These are phyloP conservation scores for Didymella pinodella DNA, from an alignment of 2,329 filamentous ascomycete genomes.

Conservation along the genomic window DNA sequence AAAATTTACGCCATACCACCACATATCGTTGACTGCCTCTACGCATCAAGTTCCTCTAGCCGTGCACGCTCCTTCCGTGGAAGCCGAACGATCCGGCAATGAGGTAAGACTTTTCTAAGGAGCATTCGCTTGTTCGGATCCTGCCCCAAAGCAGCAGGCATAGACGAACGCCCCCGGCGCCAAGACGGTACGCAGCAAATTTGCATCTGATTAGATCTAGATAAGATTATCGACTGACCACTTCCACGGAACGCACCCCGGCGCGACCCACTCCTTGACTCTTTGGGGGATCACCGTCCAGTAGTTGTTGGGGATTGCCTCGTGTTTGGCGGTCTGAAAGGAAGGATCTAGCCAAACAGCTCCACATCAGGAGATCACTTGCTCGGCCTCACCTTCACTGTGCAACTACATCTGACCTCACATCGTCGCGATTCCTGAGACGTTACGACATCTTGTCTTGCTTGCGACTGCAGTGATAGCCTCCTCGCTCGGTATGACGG, in stretches of 20 bases:
- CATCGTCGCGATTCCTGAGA: background rate
- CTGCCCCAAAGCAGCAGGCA: constrained; percentile 6
- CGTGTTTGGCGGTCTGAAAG: constrained; percentile 6
- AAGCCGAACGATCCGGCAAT: constrained; percentile 5
- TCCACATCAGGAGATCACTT: constrained; percentile 10
- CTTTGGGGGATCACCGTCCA: constrained; percentile 10
- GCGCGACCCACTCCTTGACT: constrained; percentile 8
- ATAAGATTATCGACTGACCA: constrained; percentile 12
- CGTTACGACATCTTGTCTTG: background rate
- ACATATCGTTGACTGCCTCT: background rate
- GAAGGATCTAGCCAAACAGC: background rate
- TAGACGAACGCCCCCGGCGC: constrained; percentile 5
- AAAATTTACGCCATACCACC: constrained; percentile 6
- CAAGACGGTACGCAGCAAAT: constrained; percentile 2
- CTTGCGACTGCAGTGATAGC: background rate
- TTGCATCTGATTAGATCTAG: constrained; percentile 21
- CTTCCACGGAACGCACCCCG: constrained; percentile 7
- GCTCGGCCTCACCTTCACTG: constrained; percentile 1
- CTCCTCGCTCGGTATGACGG: background rate
- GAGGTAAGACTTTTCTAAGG: constrained; percentile 1
- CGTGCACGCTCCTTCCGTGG: background rate
- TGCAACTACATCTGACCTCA: background rate
- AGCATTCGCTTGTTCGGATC: constrained; percentile 9
- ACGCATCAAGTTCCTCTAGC: background rate
- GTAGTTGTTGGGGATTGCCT: constrained; percentile 4